Evolutionary conservation across 1,284 basidiomycete genomes (phyloP), one percentile per base, ranked within the genome.

Genomic region (Chalciporus sp.): DNA sequence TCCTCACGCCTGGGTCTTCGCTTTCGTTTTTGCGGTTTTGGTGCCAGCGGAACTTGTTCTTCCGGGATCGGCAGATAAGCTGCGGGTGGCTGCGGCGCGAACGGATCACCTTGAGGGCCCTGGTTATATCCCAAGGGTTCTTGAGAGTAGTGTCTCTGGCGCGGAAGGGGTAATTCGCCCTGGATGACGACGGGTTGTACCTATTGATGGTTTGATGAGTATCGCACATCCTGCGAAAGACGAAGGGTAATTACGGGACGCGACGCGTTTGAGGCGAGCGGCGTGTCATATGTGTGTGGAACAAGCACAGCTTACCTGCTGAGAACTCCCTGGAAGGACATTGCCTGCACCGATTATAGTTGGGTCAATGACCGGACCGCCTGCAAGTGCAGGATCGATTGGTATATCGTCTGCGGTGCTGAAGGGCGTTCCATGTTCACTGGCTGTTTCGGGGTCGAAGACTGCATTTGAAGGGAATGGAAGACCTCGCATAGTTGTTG

Each of bases 41-140:
- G 59, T 23, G 71, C 65, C 19, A 72, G 74, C 56, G 58, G 53
- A 52, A 53, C 43, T 23, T 60, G 56, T 52, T 70, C 62, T 53
- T 69, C 62, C 51, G 69, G 72, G 55, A 79, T 71, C 54, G 76
- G 77, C 55, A 83, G 74, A 73, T 77, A 86, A 48, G 76, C 68
- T 54, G 74, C 73, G 44, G 76, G 73, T 52, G 79, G 79, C 57
- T 79, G 81, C 39, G 83, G 86, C 47, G 87, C 85, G 67, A 90
- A 91, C 35, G 88, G 88, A 73, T 91, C 89, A 56, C 89, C 88
- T 64, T 88, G 86, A 16, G 89, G 89, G 19, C 82, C 86, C 68
- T 86, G 83, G 35, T 83, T 79, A 64, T 88, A 89, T 53, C 82
- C 68, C 69, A 61, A 64, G 55, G 63, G 68, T 53, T 64, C 69